These are phyloP conservation scores for Arxiozyma telluris DNA, from an alignment of 1,139 yeast species.

Conservation along the genomic window DNA sequence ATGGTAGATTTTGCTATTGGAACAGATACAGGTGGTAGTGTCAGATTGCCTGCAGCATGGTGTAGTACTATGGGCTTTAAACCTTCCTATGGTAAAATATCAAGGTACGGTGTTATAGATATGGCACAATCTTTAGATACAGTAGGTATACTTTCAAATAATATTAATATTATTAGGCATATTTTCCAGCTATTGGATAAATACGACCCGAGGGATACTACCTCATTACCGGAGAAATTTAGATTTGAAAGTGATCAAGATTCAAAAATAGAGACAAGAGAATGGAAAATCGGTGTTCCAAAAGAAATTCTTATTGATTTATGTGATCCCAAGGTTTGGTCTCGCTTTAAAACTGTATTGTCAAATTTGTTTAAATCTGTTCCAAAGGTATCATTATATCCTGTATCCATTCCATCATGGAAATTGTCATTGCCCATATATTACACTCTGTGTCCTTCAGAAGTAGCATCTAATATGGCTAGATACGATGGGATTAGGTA, in stretches of 20 bases:
- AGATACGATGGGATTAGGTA: constrained; percentile 86
- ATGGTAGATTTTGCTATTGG: constrained; percentile 71
- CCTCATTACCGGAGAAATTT: constrained; percentile 42
- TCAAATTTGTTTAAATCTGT: not conserved
- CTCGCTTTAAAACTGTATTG: not conserved
- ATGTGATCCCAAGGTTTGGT: not conserved
- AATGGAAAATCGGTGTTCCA: constrained; percentile 58
- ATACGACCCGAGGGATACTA: constrained; percentile 72
- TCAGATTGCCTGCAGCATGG: constrained; percentile 83
- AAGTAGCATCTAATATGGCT: constrained; percentile 86
- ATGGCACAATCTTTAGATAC: constrained; percentile 94
- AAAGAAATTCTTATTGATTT: constrained; percentile 38
- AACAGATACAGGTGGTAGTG: constrained; percentile 96
- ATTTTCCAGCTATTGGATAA: constrained; percentile 52
- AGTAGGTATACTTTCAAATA: constrained; percentile 67
- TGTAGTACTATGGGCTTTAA: constrained; percentile 80
- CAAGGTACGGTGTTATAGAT: constrained; percentile 85
- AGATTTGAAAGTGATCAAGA: constrained; percentile 27
- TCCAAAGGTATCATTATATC: constrained; percentile 9
- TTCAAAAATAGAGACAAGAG: not conserved
- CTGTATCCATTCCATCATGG: constrained; percentile 63
- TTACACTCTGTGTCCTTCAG: constrained; percentile 83
- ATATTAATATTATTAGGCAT: constrained; percentile 36
- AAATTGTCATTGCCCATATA: constrained; percentile 69
- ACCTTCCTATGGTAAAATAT: constrained; percentile 85